Evolutionary conservation across 176 grass and related monocot species (phyloP).

Genomic region (Hsuehochloa calcarea): DNA sequence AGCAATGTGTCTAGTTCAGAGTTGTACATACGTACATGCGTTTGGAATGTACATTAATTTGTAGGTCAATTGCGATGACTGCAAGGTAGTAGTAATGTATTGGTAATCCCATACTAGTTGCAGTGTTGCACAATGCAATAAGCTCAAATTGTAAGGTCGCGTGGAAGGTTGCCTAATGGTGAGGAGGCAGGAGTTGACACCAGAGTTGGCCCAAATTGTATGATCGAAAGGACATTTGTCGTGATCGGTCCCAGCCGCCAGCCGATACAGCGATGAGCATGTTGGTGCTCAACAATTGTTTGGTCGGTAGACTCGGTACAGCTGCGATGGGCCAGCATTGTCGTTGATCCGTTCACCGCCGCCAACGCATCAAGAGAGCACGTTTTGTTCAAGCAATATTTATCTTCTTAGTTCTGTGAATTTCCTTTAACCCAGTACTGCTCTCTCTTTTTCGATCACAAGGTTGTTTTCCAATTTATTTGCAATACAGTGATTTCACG

Average conservation of each 20-base stretch:
- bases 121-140: neutral
- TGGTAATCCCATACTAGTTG: neutral
- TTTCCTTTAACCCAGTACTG: no score
- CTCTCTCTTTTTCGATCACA: no score
- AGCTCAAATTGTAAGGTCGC: neutral
- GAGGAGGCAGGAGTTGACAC: neutral
- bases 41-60: slow-evolving; percentile 2
- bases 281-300: neutral
- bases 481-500: no score
- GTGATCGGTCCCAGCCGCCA: neutral
- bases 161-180: neutral
- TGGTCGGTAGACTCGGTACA: neutral
- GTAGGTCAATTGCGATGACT: neutral
- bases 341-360: neutral
- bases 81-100: neutral
- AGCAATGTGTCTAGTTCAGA: neutral
- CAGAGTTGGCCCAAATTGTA: neutral
- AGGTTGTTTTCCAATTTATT: no score
- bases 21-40: neutral
- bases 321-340: neutral
- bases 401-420: no score
- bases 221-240: neutral
- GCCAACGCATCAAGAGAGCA: neutral
- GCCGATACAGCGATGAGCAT: neutral
- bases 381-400: neutral